Percentiles rank a stretch among this genome's conserved stretches.
Evolutionary conservation across 139 green algal genomes (phyloP).

Genomic region (Tetradesmus lagerheimii): DNA sequence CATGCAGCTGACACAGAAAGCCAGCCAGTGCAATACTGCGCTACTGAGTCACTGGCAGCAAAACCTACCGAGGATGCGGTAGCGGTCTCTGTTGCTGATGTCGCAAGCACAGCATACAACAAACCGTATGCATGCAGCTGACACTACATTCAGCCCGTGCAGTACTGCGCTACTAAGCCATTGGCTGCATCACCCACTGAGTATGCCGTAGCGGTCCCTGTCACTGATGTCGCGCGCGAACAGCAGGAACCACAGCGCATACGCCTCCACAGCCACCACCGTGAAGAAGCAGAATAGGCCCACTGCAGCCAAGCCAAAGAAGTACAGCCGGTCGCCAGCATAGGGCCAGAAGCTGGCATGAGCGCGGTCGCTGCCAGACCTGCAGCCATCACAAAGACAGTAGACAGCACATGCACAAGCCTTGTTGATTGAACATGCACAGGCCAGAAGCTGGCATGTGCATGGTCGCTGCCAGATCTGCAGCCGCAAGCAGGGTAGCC

Average conservation of each 20-base stretch:
- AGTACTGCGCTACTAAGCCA: neutral
- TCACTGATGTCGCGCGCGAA: neutral
- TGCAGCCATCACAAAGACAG: neutral
- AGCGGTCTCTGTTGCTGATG: neutral
- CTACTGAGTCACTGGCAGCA: neutral
- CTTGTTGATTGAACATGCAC: too few species aligned
- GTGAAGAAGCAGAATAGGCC: neutral
- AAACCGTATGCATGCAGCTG: too few species aligned
- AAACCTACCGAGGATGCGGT: slow-evolving; percentile 31
- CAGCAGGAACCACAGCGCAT: slow-evolving; percentile 29
- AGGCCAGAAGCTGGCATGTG: slow-evolving; percentile 4
- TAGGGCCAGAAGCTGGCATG: slow-evolving; percentile 16
- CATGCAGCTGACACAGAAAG: too few species aligned
- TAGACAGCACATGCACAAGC: neutral
- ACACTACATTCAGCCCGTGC: too few species aligned
- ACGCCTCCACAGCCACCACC: slow-evolving; percentile 22
- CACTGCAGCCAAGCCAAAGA: slow-evolving; percentile 3
- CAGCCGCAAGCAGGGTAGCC: too few species aligned
- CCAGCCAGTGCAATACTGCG: too few species aligned
- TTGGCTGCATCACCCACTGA: neutral
- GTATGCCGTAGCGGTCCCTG: slow-evolving; percentile 11
- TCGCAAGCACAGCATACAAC: slow-evolving; percentile 9
- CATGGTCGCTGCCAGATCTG: neutral
- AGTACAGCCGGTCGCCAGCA: slow-evolving; percentile 13
- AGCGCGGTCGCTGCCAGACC: neutral